A percentile compares a stretch with the other conserved stretches of the same genome.
phyloP scores from a whole-genome alignment of 441 rosid genomes.

The Brassica hybrid region DNA sequence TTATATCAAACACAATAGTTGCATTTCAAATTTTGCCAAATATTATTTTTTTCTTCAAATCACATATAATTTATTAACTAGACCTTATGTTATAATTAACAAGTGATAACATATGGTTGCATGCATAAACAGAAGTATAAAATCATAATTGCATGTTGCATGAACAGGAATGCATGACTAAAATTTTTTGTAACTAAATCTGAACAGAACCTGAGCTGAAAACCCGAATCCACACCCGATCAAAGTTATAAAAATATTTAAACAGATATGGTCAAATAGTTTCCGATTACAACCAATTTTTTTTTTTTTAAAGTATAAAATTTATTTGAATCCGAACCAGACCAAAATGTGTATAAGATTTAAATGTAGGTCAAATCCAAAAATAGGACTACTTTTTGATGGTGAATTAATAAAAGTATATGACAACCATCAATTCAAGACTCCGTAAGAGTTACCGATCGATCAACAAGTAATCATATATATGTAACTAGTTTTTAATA shows the following conservation, averaged over 20 bases:
- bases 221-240: background rate
- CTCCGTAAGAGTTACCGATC: background rate
- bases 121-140: constrained; percentile 2
- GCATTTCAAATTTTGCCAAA: background rate
- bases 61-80: background rate
- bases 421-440: background rate
- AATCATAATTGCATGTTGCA: constrained; percentile 5
- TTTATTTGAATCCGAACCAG: background rate
- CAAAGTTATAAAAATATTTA: background rate
- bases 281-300: background rate
- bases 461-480: background rate
- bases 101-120: background rate
- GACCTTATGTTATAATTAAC: background rate
- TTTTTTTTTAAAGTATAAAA: too few species aligned
- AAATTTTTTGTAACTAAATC: background rate
- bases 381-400: background rate
- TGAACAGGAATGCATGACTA: background rate
- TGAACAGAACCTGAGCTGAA: background rate
- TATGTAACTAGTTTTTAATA: background rate
- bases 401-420: background rate
- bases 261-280: background rate
- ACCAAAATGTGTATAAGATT: background rate
- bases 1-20: background rate
- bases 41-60: background rate
- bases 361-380: background rate